Base-by-base conservation (phyloP, 2,329 filamentous ascomycete genomes). In the Dothistroma pini region DNA sequence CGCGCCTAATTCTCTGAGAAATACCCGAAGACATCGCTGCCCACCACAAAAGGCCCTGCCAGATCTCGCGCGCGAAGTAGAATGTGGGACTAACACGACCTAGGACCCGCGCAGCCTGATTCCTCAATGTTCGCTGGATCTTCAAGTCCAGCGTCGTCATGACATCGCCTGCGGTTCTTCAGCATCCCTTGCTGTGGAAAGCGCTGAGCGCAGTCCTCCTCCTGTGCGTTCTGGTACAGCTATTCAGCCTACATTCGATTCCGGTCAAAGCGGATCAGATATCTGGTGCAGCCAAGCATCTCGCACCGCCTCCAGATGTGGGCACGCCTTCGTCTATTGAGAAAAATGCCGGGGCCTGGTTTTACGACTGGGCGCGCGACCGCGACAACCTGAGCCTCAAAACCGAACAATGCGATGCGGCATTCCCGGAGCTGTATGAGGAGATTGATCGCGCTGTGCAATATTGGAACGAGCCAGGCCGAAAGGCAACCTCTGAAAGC, bases 391-490 rank as follows among this genome's bases (percentile, higher is more conserved):
- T 73, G 55, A 66, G 65, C 8, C 68, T 75, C 19, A 66, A 67
- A 19, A 56, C 59, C 6, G 58, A 59, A 31, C 72, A 75, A 66
- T 75, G 72, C 55, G 60, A 68, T 47, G 57, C 61, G 32, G 69
- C 73, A 7, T 74, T 75, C 38, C 73, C 72, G 10, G 50, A 69
- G 16, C 68, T 74, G 4, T 74, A 71, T 54, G 56, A 66, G 21
- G 71, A 74, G 54, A 68, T 75, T 44, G 66, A 73, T 51, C 66
- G 71, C 21, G 65, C 71, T 5, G 64, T 64, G n/a, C 52, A 62
- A 11, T 58, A 59, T n/a, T 62, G 61, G 64, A 50, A 54, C 22
- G 57, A 60, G 12, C 8, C 25, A 10, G 51, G 16, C n/a, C 57
- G 22, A 29, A 61, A 58, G 29, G 61, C 64, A 49, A 49, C 19